Evolutionary conservation across 768 basidiomycete species (phyloP).

Genomic region (Russula dissimulans): DNA sequence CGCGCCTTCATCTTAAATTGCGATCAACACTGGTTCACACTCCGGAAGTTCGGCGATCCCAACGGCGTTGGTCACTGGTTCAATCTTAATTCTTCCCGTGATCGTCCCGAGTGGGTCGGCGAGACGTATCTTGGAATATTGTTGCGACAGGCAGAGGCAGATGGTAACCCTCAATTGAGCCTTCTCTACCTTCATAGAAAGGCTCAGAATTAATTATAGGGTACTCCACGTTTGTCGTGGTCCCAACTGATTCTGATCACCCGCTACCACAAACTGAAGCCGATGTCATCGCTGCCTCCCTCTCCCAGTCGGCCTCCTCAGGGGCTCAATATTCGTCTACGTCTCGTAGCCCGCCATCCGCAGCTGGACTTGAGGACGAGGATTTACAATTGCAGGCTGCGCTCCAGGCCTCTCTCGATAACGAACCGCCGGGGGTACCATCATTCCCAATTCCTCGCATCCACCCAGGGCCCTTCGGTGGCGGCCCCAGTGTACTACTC

Average conservation of each 20-base stretch:
- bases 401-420: slow-evolving; percentile 67
- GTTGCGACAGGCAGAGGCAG: slow-evolving; percentile 75
- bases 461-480: neutral
- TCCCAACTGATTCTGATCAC: slow-evolving; percentile 48
- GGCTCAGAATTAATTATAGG: slow-evolving; percentile 35
- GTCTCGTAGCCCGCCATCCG: neutral
- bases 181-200: neutral
- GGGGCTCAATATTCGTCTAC: slow-evolving; percentile 16
- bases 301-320: slow-evolving; percentile 45
- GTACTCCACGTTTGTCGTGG: slow-evolving; percentile 74
- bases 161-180: slow-evolving; percentile 42
- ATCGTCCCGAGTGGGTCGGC: slow-evolving; percentile 72
- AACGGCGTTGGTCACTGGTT: slow-evolving; percentile 68
- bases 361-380: slow-evolving; percentile 58
- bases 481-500: neutral
- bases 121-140: slow-evolving; percentile 80
- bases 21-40: slow-evolving; percentile 82
- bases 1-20: slow-evolving; percentile 83
- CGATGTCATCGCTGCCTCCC: slow-evolving; percentile 58
- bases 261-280: slow-evolving; percentile 58
- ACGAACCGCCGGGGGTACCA: neutral
- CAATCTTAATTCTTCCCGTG: slow-evolving; percentile 72
- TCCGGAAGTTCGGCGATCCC: slow-evolving; percentile 66
- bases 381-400: slow-evolving; percentile 85
- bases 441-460: neutral